Evolutionary conservation across 208 protist genomes (phyloP), one percentile per base, ranked within the genome.

Genomic region (Leishmania mexicana): DNA sequence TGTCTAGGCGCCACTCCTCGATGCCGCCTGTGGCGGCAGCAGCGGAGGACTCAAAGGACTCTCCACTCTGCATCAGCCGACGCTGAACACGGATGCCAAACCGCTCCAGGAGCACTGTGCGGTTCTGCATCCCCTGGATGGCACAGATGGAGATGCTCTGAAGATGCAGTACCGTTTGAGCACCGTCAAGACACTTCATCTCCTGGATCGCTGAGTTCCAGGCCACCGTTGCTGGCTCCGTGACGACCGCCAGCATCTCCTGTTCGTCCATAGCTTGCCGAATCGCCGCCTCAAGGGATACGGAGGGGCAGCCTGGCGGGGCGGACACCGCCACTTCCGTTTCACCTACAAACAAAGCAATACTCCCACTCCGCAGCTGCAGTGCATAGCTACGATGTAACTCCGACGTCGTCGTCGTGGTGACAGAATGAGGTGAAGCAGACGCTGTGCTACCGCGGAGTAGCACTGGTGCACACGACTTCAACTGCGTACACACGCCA

Each of bases 1-100:
- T n/a, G 13, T 8, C 21, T 6, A 86, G 45, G 21, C 67, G 73
- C 83, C 83, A 86, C 83, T 86, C 83, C 68, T 83, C 83, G 21
- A 40, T 40, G 11, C 6, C 21, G 38, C n/a, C 60, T 31, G 28
- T n/a, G 8, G 38, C 24, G 21, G 21, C 54, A 78, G 75, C 38
- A n/a, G 40, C 57, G 57, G 47, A 35, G n/a, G 75, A 0, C 19
- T 31, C 60, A 49, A 38, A n/a, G n/a, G n/a, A 15, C n/a, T 1
- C 31, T 4, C 21, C 65, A 35, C 54, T 68, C 17, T 3, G 17
- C 40, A 65, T n/a, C 51, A 65, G 57, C 53, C 68, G 78, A 35
- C 79, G 60, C 45, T 76, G 78, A 57, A 83, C 67, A 10, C 51
- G 35, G 8, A 80, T 28, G 54, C 54, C 45, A 35, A 86, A 83